Base-by-base conservation (phyloP, 306 rosid genomes). In the Corylus avellana region DNA sequence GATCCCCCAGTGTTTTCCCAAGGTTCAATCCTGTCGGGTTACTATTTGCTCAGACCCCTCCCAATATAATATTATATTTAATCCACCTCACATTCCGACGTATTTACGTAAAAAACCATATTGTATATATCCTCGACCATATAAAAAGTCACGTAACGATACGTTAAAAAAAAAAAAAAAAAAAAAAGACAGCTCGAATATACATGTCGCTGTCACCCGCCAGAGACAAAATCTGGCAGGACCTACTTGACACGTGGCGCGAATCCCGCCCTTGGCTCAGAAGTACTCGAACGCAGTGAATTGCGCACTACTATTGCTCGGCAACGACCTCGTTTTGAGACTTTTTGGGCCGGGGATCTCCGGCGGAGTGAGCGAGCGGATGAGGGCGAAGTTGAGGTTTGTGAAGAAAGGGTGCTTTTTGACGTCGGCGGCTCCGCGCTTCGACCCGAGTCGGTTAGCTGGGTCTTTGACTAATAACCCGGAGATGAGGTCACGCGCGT, bases 361-460 rank as follows among this genome's bases (percentile, higher is more conserved):
- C 53, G 97, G 98, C 39, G 99, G 99, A 11, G 84, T 37, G 1
- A 92, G 75, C 54, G 92, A 93, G 75, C 99, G 78, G 5, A 95
- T 82, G 37, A 95, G 81, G 0, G 98, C 97, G 51, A 93, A 73
- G 77, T 91, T 95, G 11, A 95, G 84, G 2, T 91, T 88, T 8
- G 77, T 87, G 58, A 95, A 95, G 83, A 93, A 93, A 0, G 96
- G 89, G 48, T 93, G 99, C 37, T 86, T 87, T 77, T 91, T 95
- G 13, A 95, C 89, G 53, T 95, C 99, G 2, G 98, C 98, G 0
- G 99, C 91, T 3, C 99, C 99, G 1, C 99, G 93, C 81, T 89
- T 93, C n/a, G 98, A 91, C 58, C 99, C 99, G 54, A 95, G 91
- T 12, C 99, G 77, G 7, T 85, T 75, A 37, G 39, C 82, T 73